Evolutionary conservation across 768 basidiomycete species (phyloP).

Genomic region (Cubamyces sp.): DNA sequence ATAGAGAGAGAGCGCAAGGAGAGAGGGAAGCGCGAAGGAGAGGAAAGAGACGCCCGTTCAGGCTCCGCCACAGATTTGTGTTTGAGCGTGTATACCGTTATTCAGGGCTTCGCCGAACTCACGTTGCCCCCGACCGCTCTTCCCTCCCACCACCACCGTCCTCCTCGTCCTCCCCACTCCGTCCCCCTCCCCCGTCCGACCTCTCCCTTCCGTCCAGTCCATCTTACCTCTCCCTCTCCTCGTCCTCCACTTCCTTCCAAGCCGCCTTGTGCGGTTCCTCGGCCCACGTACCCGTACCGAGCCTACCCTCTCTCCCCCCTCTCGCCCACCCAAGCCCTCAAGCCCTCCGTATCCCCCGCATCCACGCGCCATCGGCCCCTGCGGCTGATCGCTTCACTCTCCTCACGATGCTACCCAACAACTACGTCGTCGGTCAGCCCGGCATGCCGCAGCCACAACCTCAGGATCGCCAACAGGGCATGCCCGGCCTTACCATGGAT

Average conservation of each 20-base stretch:
- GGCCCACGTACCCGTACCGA: constrained; percentile 15
- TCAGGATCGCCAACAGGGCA: constrained; percentile 38
- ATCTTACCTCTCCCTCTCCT: constrained; percentile 31
- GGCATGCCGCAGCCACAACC: constrained; percentile 50
- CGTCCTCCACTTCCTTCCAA: constrained; percentile 10
- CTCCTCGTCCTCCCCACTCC: constrained; percentile 25
- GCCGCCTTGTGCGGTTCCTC: constrained; percentile 21
- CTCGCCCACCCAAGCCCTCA: constrained; percentile 2
- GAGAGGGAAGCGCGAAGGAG: not conserved
- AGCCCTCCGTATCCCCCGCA: constrained; percentile 12
- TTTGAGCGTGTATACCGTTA: constrained; percentile 31
- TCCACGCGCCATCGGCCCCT: constrained; percentile 28
- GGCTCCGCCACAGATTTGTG: constrained; percentile 31
- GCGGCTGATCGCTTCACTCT: constrained; percentile 61
- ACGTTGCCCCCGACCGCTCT: constrained; percentile 31
- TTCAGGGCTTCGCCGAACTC: constrained; percentile 30
- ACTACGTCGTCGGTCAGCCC: constrained; percentile 52
- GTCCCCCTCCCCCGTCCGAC: constrained; percentile 25
- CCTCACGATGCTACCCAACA: constrained; percentile 52
- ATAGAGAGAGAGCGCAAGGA: not conserved
- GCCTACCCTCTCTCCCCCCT: constrained; percentile 26
- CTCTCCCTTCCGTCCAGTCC: constrained; percentile 24
- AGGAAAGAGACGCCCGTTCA: constrained; percentile 20
- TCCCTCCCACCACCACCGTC: constrained; percentile 33
- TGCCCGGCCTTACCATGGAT: constrained; percentile 52